Percentiles rank a stretch among this genome's conserved stretches.
Evolutionary conservation across 345 rosid genomes (phyloP).

Genomic region (Rhodomyrtus tomentosa): DNA sequence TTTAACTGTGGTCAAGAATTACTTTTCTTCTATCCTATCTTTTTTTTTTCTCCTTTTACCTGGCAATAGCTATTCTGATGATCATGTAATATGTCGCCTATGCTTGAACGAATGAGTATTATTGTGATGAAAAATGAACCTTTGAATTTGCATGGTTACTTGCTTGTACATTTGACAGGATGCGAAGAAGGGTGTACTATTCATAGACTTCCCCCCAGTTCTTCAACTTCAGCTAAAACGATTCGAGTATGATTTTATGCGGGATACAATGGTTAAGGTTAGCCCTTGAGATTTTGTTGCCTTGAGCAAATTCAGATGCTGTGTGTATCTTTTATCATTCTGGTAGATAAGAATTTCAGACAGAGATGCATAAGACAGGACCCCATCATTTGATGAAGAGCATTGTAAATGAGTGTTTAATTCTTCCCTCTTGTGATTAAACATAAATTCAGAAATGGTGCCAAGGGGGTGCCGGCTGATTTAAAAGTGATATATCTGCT

Average conservation of each 20-base stretch:
- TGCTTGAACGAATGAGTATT: neutral
- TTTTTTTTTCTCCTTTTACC: neutral
- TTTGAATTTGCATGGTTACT: neutral
- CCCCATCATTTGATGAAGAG: too few relatives aligned
- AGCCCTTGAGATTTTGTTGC: neutral
- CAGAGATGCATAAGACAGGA: neutral
- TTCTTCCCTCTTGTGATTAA: neutral
- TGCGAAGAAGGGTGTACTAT: conserved; percentile 50
- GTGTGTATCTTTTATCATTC: neutral
- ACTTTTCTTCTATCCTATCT: neutral
- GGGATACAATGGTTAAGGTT: conserved; percentile 59
- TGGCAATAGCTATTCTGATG: neutral
- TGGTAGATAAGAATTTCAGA: neutral
- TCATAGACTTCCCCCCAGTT: conserved; percentile 54
- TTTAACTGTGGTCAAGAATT: neutral
- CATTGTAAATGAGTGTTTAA: too few relatives aligned
- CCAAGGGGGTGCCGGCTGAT: neutral
- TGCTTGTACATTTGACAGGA: conserved; percentile 21
- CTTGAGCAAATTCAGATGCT: neutral
- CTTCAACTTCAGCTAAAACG: conserved; percentile 55
- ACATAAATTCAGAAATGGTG: neutral
- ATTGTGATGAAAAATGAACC: neutral
- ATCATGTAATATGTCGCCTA: neutral
- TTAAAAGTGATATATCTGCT: neutral
- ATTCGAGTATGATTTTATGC: conserved; percentile 54